Evolutionary conservation across 305 asterid species (phyloP).

Genomic region (Fraxinus sp.): DNA sequence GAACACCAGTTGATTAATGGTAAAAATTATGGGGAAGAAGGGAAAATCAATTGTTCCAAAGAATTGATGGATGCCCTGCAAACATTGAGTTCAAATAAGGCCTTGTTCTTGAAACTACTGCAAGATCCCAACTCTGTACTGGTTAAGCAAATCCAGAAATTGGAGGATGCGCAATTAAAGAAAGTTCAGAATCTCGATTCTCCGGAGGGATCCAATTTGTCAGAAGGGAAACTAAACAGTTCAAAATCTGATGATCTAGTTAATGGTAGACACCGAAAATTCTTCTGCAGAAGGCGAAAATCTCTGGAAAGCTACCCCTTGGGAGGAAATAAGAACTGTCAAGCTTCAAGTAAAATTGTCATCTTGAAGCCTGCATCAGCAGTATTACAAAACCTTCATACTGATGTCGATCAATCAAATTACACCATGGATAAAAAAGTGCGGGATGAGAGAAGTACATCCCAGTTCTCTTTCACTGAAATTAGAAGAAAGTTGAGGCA

Average conservation of each 20-base stretch:
- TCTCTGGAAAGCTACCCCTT: conserved; percentile 56
- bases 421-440: conserved; percentile 26
- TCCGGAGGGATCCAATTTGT: conserved; percentile 30
- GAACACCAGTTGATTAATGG: conserved; percentile 47
- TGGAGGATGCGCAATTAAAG: conserved; percentile 44
- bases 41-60: conserved; percentile 40
- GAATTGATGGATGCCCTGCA: conserved; percentile 71
- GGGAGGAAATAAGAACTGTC: conserved; percentile 46
- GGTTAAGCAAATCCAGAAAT: conserved; percentile 46
- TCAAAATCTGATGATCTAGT: conserved; percentile 50
- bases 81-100: conserved; percentile 52
- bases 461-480: conserved; percentile 81
- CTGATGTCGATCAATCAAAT: conserved; percentile 31
- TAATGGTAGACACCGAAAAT: conserved; percentile 47
- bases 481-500: conserved; percentile 77
- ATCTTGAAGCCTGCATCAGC: conserved; percentile 68
- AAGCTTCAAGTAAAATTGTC: conserved; percentile 57
- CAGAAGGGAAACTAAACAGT: conserved; percentile 34
- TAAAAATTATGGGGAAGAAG: conserved; percentile 49
- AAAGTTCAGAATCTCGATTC: conserved; percentile 36
- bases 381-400: conserved; percentile 40
- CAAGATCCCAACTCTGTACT: conserved; percentile 61
- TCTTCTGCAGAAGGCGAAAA: conserved; percentile 75
- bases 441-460: conserved; percentile 43
- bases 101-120: conserved; percentile 53